These are phyloP conservation scores for Aspergillus cavernicola DNA, from an alignment of 495 filamentous ascomycete genomes.

Conservation along the genomic window DNA sequence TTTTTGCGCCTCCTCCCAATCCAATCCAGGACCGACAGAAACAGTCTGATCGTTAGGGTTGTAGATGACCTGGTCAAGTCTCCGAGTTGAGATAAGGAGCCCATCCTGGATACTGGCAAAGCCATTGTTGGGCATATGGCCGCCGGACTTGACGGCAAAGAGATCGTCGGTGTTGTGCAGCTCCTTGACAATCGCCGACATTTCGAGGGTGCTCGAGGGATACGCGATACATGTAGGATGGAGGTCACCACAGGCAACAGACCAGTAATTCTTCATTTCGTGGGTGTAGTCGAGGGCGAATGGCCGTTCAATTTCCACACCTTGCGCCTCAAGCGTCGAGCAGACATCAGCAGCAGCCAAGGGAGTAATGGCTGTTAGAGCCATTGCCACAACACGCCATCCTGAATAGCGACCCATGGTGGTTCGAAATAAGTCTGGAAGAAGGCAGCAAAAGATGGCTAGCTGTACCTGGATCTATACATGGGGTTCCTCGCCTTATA, in stretches of 20 bases:
- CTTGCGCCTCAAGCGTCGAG: constrained; percentile 26
- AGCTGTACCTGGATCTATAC: no score
- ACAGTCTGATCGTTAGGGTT: constrained; percentile 33
- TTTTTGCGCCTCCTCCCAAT: constrained; percentile 37
- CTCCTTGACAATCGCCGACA: constrained; percentile 36
- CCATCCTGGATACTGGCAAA: constrained; percentile 43
- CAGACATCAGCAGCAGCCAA: constrained; percentile 34
- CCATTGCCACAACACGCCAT: constrained; percentile 23
- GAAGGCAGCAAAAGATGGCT: no score
- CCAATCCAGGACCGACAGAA: constrained; percentile 37
- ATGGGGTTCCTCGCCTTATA: no score
- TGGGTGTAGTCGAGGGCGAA: constrained; percentile 25
- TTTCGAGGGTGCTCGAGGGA: constrained; percentile 34
- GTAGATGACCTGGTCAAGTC: constrained; percentile 35
- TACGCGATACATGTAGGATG: constrained; percentile 39
- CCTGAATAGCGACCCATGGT: no score
- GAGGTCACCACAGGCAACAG: constrained; percentile 36
- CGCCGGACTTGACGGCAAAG: constrained; percentile 43
- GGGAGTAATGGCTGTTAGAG: constrained; percentile 18
- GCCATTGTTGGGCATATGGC: constrained; percentile 43
- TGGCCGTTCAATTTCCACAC: constrained; percentile 28
- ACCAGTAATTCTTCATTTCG: constrained; percentile 38
- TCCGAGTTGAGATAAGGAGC: constrained; percentile 37
- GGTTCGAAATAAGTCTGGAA: no score
- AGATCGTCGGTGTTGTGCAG: constrained; percentile 34